Evolutionary conservation across 805 yeast species (phyloP), one percentile per base, ranked within the genome.

Genomic region (Clavispora carvajalis): DNA sequence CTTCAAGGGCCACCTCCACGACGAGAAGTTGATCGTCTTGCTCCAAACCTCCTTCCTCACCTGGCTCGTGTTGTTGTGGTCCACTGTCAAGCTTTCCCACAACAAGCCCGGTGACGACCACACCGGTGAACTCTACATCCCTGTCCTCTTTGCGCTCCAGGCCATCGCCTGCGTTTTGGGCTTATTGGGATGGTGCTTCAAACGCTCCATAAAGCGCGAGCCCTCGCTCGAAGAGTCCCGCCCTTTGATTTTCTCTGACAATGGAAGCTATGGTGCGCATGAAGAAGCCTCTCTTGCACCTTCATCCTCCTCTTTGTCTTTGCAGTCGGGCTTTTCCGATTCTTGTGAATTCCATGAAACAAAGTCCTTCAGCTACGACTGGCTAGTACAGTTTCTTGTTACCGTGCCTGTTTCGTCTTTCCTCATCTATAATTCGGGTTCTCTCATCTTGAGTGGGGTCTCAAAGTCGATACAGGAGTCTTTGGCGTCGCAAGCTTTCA

Each of bases 401-500:
- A 57, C 82, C 13, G 86, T 83, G 11, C 96, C 96, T 2, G 38
- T 82, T 11, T 63, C 83, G 1, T 64, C 80, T 3, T 70, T 74
- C 24, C 53, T 82, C 25, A 54, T 80, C n/a, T 73, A 77, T 50
- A 73, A 76, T 41, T 60, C 72, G 26, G 81, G 83, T 5, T 74
- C 70, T 43, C 59, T 85, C 43, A 52, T 80, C 2, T 55, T 86
- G 24, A 80, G 79, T 43, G 93, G 86, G 0, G 46, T 83, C 16
- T 75, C 74, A 52, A 88, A 86, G 60, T 77, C 90, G 0, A 72
- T 79, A 16, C 88, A 82, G 53, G 95, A 88, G 54, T 76, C 82
- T 6, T 56, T 63, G 12, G 47, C 51, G 4, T 63, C 79, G 4
- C 74, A 77, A 41, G 43, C 49, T 5, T 51, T 62, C 34, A 54